These are phyloP conservation scores for Emericellopsis atlantica DNA, from an alignment of 2,329 filamentous ascomycete genomes.

Conservation along the genomic window DNA sequence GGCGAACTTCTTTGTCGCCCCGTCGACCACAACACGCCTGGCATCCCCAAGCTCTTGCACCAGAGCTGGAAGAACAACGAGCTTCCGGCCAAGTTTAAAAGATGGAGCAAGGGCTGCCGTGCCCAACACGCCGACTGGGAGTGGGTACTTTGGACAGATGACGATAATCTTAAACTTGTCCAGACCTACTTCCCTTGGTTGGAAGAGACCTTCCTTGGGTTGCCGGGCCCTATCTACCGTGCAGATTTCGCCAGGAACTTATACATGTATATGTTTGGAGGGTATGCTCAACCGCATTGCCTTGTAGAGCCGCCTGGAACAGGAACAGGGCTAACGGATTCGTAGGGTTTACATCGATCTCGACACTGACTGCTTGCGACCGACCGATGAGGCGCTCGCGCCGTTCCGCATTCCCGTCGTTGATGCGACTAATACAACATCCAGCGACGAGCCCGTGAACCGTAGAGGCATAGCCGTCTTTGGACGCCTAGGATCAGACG, in stretches of 20 bases:
- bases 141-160: conserved; percentile 22
- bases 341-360: conserved; percentile 8
- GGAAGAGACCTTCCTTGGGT: conserved; percentile 11
- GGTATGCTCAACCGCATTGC: conserved; percentile 7
- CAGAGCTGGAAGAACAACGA: conserved; percentile 13
- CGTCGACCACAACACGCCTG: conserved; percentile 1
- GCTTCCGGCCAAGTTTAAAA: conserved; percentile 13
- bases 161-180: conserved; percentile 19
- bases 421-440: neutral
- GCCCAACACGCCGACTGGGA: conserved; percentile 17
- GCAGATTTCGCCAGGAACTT: conserved; percentile 17
- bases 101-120: conserved; percentile 18
- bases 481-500: conserved; percentile 17
- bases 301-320: neutral
- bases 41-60: conserved; percentile 23
- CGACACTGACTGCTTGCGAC: conserved; percentile 16
- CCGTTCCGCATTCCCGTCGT: conserved; percentile 8
- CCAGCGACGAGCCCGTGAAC: conserved; percentile 1
- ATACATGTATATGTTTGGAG: conserved; percentile 23
- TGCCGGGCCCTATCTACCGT: conserved; percentile 17
- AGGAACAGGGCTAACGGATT: neutral
- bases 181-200: conserved; percentile 17
- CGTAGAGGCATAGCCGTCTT: conserved; percentile 11
- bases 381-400: conserved; percentile 9
- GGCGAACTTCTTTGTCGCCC: neutral